Evolutionary conservation across 805 yeast genomes (phyloP).

Genomic region (Kazachstania psychrophila): DNA sequence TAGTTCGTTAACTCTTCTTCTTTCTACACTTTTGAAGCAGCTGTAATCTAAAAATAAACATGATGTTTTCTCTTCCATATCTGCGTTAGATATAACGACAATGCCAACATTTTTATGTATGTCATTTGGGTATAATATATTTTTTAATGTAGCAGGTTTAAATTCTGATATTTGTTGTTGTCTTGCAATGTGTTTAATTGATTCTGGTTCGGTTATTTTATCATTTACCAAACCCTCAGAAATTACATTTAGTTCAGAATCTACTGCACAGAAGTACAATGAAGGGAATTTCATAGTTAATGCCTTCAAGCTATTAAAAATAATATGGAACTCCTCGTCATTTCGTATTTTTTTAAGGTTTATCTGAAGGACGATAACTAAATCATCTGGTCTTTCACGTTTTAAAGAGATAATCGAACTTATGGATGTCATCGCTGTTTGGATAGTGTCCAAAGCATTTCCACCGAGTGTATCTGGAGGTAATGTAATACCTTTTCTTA

Average conservation of each 20-base stretch:
- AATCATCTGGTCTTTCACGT: slow-evolving; percentile 19
- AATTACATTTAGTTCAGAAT: slow-evolving; percentile 13
- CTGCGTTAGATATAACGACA: slow-evolving; percentile 19
- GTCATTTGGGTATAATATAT: slow-evolving; percentile 7
- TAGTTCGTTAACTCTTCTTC: slow-evolving; percentile 20
- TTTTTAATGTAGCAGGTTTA: slow-evolving; percentile 13
- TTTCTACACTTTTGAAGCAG: slow-evolving; percentile 11
- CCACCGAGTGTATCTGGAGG: slow-evolving; percentile 1
- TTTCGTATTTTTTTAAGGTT: slow-evolving; percentile 12
- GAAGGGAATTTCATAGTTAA: slow-evolving; percentile 12
- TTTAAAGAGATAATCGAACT: slow-evolving; percentile 26
- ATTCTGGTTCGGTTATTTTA: neutral
- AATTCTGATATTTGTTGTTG: slow-evolving; percentile 6
- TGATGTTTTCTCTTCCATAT: slow-evolving; percentile 20
- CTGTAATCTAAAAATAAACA: slow-evolving; percentile 19
- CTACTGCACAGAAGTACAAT: slow-evolving; percentile 17
- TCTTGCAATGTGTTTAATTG: neutral
- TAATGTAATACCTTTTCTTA: slow-evolving; percentile 17
- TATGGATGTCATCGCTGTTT: slow-evolving; percentile 19
- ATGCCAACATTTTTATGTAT: slow-evolving; percentile 12
- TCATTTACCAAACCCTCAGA: slow-evolving; percentile 3
- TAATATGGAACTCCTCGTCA: slow-evolving; percentile 6
- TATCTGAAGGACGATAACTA: slow-evolving; percentile 24
- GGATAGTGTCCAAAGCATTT: slow-evolving; percentile 8
- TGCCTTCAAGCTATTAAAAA: slow-evolving; percentile 22